These are phyloP conservation scores for Scedosporium aurantiacum DNA, from an alignment of 2,329 filamentous ascomycete genomes.

Conservation along the genomic window DNA sequence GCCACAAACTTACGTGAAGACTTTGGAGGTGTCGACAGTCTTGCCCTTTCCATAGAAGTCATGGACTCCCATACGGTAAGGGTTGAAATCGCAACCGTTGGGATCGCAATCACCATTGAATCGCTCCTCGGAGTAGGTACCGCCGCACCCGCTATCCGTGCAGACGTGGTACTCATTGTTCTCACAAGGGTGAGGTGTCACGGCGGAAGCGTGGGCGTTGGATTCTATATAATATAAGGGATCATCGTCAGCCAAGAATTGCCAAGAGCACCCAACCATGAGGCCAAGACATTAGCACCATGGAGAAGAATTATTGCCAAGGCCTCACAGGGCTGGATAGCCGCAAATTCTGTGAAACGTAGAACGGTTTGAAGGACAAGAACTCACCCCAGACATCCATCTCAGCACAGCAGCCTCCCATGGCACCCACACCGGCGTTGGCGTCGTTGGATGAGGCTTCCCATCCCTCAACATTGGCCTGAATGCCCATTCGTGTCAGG, in stretches of 20 bases:
- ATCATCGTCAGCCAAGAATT: background rate
- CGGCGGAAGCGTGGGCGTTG: slow-evolving; percentile 45
- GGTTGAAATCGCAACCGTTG: slow-evolving; percentile 55
- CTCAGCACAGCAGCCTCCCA: slow-evolving; percentile 45
- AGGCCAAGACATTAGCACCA: background rate
- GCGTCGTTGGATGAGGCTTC: slow-evolving; percentile 35
- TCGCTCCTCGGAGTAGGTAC: slow-evolving; percentile 34
- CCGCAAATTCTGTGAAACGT: background rate
- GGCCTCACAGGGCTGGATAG: background rate
- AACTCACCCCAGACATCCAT: slow-evolving; percentile 40
- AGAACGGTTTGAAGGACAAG: background rate
- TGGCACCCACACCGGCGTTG: slow-evolving; percentile 35
- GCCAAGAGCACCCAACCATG: background rate
- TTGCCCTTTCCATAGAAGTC: slow-evolving; percentile 48
- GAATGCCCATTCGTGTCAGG: background rate
- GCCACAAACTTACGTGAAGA: slow-evolving; percentile 29
- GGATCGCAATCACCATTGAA: slow-evolving; percentile 51
- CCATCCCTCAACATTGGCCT: slow-evolving; percentile 31
- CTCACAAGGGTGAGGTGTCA: slow-evolving; percentile 46
- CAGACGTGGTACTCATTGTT: slow-evolving; percentile 26
- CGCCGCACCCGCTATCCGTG: slow-evolving; percentile 28
- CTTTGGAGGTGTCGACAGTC: slow-evolving; percentile 44
- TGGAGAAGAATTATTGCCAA: background rate
- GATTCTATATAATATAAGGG: slow-evolving; percentile 20
- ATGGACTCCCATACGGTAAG: slow-evolving; percentile 49